These are phyloP conservation scores for Vitis hybrid DNA, from an alignment of 177 flowering plant species.

Conservation along the genomic window DNA sequence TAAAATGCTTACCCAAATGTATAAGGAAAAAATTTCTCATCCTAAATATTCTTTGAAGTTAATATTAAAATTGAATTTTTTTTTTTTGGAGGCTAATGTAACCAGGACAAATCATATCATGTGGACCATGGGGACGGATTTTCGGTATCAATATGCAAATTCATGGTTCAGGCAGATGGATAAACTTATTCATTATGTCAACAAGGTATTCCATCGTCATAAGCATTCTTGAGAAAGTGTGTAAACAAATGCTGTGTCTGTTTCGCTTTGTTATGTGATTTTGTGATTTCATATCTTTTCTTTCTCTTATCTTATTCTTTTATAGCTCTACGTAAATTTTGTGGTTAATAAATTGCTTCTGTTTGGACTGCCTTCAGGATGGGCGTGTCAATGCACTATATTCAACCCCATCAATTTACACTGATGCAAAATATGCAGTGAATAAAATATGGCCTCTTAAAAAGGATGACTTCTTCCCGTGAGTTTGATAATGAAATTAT, in stretches of 20 bases:
- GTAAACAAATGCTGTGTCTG: background rate
- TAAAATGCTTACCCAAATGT: too few relatives aligned
- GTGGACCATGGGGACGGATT: constrained; percentile 98
- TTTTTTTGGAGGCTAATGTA: constrained; percentile 64
- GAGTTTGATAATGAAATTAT: constrained; percentile 30
- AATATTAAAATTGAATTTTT: background rate
- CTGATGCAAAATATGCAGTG: constrained; percentile 79
- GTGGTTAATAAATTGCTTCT: background rate
- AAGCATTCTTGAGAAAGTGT: background rate
- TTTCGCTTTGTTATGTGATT: background rate
- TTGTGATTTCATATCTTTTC: background rate
- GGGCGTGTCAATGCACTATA: constrained; percentile 95
- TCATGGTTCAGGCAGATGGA: constrained; percentile 96
- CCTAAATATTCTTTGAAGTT: constrained; percentile 1
- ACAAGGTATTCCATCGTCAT: constrained; percentile 43
- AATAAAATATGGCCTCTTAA: constrained; percentile 84
- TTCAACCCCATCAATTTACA: constrained; percentile 90
- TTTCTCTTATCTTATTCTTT: background rate
- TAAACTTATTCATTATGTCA: constrained; percentile 94
- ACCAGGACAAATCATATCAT: constrained; percentile 91
- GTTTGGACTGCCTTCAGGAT: constrained; percentile 54
- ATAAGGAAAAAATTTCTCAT: too few relatives aligned
- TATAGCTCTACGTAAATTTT: background rate
- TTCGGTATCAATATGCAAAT: constrained; percentile 92
- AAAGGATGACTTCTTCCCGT: constrained; percentile 93